Conservation (phyloP, 768 basidiomycete species). For the Xanthoconium stramineum region DNA sequence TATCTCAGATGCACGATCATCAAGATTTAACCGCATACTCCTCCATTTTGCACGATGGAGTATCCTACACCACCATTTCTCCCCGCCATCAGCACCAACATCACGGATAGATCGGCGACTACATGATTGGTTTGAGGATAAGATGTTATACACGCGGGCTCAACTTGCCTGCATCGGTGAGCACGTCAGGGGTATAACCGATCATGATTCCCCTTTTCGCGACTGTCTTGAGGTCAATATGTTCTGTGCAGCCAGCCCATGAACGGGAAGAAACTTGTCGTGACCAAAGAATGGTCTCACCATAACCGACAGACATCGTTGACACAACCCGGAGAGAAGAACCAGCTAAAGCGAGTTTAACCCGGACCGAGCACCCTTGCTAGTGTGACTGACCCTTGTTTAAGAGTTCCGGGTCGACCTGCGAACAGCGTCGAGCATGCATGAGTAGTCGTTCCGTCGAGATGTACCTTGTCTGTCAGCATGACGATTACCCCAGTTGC, state of each 20-base stretch:
- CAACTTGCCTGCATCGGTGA: constrained; percentile 79
- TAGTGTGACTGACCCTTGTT: constrained; percentile 31
- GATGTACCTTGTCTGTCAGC: constrained; percentile 65
- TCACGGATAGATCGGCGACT: constrained; percentile 89
- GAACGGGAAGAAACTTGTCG: not conserved
- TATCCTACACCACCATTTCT: constrained; percentile 70
- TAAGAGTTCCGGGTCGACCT: constrained; percentile 71
- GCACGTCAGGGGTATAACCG: constrained; percentile 91
- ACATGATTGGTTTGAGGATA: not conserved
- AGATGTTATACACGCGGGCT: not conserved
- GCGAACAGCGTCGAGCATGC: not conserved
- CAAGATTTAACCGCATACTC: constrained; percentile 41
- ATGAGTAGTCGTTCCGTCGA: not conserved
- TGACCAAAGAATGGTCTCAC: constrained; percentile 36
- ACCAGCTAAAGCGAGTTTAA: constrained; percentile 51
- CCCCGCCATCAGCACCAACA: constrained; percentile 92
- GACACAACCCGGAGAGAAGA: constrained; percentile 76
- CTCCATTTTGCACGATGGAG: constrained; percentile 62
- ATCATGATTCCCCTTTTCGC: constrained; percentile 62
- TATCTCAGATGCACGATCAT: not conserved
- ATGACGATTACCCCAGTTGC: constrained; percentile 62
- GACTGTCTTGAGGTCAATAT: constrained; percentile 63
- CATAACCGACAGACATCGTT: constrained; percentile 90
- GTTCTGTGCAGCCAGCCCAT: constrained; percentile 52
- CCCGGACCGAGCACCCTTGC: not conserved